Evolutionary conservation across 176 grass and related monocot species (phyloP).

Genomic region (Avena atlantica): DNA sequence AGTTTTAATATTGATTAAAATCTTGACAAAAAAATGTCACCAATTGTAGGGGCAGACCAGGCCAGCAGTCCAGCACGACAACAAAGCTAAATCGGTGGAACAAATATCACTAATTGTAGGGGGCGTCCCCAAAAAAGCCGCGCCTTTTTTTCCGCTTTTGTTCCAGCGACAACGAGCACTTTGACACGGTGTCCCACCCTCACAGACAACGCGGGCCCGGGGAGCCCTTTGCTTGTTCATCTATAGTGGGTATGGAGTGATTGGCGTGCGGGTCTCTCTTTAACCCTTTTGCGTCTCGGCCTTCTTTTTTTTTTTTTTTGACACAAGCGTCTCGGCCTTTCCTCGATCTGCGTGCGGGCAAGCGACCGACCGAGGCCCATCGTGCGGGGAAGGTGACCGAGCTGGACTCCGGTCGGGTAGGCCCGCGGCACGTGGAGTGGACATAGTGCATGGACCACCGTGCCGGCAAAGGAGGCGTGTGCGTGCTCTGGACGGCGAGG

Average conservation of each 20-base stretch:
- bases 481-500: no score
- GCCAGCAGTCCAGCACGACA: no score
- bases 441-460: not conserved
- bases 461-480: not conserved
- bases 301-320: no score
- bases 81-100: no score
- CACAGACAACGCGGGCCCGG: not conserved
- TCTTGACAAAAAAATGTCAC: no score
- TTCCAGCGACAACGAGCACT: not conserved
- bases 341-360: not conserved
- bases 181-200: conserved; percentile 1
- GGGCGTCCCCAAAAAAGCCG: accelerated
- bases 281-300: not conserved
- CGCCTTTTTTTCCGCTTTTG: not conserved
- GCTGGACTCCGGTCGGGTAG: conserved; percentile 11
- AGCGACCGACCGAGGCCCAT: conserved; percentile 6
- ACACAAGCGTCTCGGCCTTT: not conserved
- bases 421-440: not conserved
- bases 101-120: not conserved
- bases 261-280: not conserved
- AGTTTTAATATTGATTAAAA: no score
- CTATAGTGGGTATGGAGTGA: not conserved
- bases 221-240: not conserved
- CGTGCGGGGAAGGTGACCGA: not conserved
- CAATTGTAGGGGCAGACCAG: no score